These are phyloP conservation scores for Stygiomarasmius scandens DNA, from an alignment of 1,284 basidiomycete genomes.

Conservation along the genomic window DNA sequence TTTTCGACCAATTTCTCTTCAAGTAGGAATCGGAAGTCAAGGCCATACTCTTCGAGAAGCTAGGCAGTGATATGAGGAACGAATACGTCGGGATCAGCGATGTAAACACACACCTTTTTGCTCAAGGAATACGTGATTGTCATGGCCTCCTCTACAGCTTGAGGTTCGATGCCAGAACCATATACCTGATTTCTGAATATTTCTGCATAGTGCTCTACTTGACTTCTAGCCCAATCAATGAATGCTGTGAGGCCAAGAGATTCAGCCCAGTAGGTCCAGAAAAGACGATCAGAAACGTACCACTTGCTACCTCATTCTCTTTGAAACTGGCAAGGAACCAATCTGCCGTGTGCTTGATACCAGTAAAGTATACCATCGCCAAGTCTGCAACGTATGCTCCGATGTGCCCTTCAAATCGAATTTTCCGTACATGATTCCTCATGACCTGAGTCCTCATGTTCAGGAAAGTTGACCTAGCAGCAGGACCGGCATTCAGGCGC, in stretches of 20 bases:
- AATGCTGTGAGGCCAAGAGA: slow-evolving; percentile 60
- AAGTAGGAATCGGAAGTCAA: slow-evolving; percentile 89
- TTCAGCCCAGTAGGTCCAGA: slow-evolving; percentile 9
- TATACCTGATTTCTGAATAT: slow-evolving; percentile 94
- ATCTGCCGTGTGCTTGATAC: slow-evolving; percentile 94
- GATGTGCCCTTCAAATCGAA: slow-evolving; percentile 92
- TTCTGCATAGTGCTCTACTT: slow-evolving; percentile 83
- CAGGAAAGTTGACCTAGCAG: slow-evolving; percentile 85
- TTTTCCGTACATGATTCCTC: slow-evolving; percentile 76
- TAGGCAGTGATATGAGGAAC: not conserved
- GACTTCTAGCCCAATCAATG: slow-evolving; percentile 90
- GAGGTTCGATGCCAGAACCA: slow-evolving; percentile 70
- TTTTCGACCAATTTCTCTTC: slow-evolving; percentile 66
- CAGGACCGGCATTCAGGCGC: slow-evolving; percentile 76
- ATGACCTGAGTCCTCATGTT: slow-evolving; percentile 79
- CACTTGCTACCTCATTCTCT: slow-evolving; percentile 91
- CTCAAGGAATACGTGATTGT: slow-evolving; percentile 78
- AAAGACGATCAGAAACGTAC: slow-evolving; percentile 48
- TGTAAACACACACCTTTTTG: slow-evolving; percentile 61
- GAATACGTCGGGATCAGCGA: slow-evolving; percentile 1
- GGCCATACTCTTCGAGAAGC: slow-evolving; percentile 76
- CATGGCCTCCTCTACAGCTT: slow-evolving; percentile 75
- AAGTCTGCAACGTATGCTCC: slow-evolving; percentile 80
- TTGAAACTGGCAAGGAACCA: slow-evolving; percentile 97
- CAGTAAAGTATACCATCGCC: slow-evolving; percentile 83